Conservation (phyloP, 225 moss, liverwort and hornwort species). For the Sphagnum contortum region DNA sequence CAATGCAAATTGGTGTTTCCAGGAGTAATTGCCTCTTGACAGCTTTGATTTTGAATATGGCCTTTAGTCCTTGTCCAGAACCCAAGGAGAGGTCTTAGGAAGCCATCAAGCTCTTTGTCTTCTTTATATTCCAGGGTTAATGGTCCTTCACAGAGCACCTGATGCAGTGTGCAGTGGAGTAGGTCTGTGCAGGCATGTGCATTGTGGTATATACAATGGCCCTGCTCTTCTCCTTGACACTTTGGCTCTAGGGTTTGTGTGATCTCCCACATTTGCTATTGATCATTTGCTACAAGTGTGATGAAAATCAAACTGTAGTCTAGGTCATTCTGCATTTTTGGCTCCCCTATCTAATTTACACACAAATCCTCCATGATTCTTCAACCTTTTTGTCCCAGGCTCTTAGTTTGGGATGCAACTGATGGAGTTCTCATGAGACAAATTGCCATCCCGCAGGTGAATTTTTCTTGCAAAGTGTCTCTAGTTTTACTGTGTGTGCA, state of each 20-base stretch:
- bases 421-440: constrained; percentile 66
- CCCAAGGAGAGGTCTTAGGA: no score
- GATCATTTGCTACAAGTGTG: no score
- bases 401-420: constrained; percentile 28
- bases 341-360: no score
- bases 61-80: background rate
- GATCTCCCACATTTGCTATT: background rate
- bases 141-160: background rate
- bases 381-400: constrained; percentile 7
- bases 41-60: background rate
- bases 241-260: constrained; percentile 60
- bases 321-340: no score
- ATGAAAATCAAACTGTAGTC: background rate
- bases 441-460: constrained; percentile 79
- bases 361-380: no score
- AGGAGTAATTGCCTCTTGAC: no score
- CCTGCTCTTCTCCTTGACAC: constrained; percentile 46
- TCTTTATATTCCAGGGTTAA: no score
- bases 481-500: background rate
- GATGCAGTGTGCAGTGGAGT: background rate
- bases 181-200: constrained; percentile 53
- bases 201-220: constrained; percentile 44
- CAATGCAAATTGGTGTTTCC: no score
- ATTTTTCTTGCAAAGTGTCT: background rate
- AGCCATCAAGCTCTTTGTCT: no score